Conservation (phyloP, 1,284 basidiomycete species). For the Melampsora larici-populina region DNA sequence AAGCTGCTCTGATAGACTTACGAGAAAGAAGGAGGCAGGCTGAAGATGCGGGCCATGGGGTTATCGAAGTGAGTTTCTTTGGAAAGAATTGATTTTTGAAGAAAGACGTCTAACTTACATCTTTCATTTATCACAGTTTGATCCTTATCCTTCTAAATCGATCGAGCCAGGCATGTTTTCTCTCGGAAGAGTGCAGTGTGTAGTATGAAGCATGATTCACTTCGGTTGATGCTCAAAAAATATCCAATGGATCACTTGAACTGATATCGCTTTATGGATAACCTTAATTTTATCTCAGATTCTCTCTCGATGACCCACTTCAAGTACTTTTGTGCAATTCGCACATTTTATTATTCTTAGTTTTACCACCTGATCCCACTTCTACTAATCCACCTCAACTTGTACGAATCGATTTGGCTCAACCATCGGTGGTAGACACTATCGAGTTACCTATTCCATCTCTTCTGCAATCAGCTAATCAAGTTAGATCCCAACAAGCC, state of each 20-base stretch:
- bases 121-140: conserved; percentile 13
- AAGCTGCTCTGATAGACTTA: conserved; percentile 1
- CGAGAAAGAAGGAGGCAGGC: not conserved
- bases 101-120: not conserved
- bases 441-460: conserved; percentile 33
- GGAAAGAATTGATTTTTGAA: not conserved
- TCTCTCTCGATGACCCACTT: conserved; percentile 35
- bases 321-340: conserved; percentile 32
- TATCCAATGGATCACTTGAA: too few species aligned
- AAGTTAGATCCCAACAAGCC: conserved; percentile 3
- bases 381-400: conserved; percentile 21
- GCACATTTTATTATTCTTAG: conserved; percentile 34
- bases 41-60: not conserved
- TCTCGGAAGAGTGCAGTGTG: conserved; percentile 38
- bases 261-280: not conserved
- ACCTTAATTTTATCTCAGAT: conserved; percentile 7
- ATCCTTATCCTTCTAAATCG: conserved; percentile 25
- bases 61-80: not conserved
- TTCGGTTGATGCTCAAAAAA: not conserved
- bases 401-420: conserved; percentile 32
- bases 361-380: conserved; percentile 8
- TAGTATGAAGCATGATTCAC: not conserved
- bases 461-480: conserved; percentile 13
- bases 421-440: conserved; percentile 35
- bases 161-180: conserved; percentile 26